These are phyloP conservation scores for Escovopsis weberi DNA, from an alignment of 2,329 filamentous ascomycete genomes.

Conservation along the genomic window DNA sequence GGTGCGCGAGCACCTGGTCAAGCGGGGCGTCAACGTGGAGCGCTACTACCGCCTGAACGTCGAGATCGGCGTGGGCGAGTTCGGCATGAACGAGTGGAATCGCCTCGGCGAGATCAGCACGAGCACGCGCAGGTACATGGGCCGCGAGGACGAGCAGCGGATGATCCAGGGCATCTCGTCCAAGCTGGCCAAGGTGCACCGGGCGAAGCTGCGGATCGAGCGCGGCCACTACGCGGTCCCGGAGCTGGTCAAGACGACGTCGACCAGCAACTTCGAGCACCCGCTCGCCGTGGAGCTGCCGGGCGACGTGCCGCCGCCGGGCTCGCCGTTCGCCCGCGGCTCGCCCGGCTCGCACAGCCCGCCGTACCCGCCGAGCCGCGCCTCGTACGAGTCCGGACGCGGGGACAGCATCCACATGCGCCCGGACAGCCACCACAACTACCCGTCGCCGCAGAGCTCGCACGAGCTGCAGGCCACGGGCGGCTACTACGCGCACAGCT, in stretches of 20 bases:
- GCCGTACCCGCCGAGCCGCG: slow-evolving; percentile 21
- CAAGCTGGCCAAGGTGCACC: slow-evolving; percentile 72
- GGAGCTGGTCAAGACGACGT: slow-evolving; percentile 28
- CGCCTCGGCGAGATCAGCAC: slow-evolving; percentile 91
- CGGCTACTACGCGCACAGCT: slow-evolving; percentile 13
- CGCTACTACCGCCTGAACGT: slow-evolving; percentile 97
- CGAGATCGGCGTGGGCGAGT: slow-evolving; percentile 88
- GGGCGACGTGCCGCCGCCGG: slow-evolving; percentile 32
- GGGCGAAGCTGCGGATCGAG: slow-evolving; percentile 56
- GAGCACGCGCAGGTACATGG: slow-evolving; percentile 71
- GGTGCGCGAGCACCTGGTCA: slow-evolving; percentile 61
- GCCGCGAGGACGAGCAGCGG: slow-evolving; percentile 55
- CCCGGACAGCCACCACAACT: slow-evolving; percentile 10
- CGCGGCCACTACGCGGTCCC: slow-evolving; percentile 27
- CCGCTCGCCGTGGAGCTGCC: slow-evolving; percentile 44
- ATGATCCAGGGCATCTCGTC: slow-evolving; percentile 64
- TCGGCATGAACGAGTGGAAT: slow-evolving; percentile 98
- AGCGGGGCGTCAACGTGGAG: slow-evolving; percentile 67
- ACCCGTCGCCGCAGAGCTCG: slow-evolving; percentile 35
- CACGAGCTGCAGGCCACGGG: slow-evolving; percentile 28
- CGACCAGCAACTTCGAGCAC: slow-evolving; percentile 23
- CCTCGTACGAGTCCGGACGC: slow-evolving; percentile 42
- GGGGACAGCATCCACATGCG: slow-evolving; percentile 30
- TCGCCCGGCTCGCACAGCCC: slow-evolving; percentile 22
- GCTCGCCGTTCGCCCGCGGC: slow-evolving; percentile 17